A percentile compares a stretch with the other conserved stretches of the same genome.
These are phyloP conservation scores for Mayamaea pseudoterrestris DNA, from an alignment of 108 stramenopile genomes.

Conservation along the genomic window DNA sequence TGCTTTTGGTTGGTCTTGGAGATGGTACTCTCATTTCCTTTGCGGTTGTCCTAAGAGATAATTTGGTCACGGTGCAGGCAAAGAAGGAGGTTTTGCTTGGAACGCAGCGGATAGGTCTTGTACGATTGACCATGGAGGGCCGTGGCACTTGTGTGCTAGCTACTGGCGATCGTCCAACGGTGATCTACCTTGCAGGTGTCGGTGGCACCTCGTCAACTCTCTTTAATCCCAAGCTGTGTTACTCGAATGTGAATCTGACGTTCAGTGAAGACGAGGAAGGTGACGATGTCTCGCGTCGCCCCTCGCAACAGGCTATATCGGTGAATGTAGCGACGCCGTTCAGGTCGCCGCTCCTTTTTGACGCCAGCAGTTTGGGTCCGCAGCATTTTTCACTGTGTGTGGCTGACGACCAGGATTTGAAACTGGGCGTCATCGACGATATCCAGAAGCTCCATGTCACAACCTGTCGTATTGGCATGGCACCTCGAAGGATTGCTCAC, in stretches of 20 bases:
- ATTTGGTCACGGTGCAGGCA: constrained; percentile 34
- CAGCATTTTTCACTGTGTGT: constrained; percentile 84
- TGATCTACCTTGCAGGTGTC: constrained; percentile 84
- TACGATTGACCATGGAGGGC: constrained; percentile 44
- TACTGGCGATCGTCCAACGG: constrained; percentile 92
- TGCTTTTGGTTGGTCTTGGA: constrained; percentile 93
- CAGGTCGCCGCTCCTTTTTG: constrained; percentile 48
- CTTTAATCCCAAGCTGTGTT: constrained; percentile 79
- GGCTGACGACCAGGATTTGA: constrained; percentile 74
- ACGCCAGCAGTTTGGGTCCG: constrained; percentile 19
- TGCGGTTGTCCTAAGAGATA: constrained; percentile 31
- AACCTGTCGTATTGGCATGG: constrained; percentile 84
- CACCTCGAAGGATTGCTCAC: constrained; percentile 82
- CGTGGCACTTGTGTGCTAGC: constrained; percentile 86
- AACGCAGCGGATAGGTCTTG: constrained; percentile 86
- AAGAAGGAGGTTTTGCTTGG: constrained; percentile 89
- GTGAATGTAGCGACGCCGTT: constrained; percentile 79
- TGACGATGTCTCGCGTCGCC: constrained; percentile 38
- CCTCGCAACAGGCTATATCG: constrained; percentile 33
- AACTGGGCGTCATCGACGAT: constrained; percentile 93
- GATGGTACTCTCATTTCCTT: constrained; percentile 89
- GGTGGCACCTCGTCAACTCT: constrained; percentile 17
- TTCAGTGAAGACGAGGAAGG: constrained; percentile 40
- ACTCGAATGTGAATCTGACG: constrained; percentile 84
- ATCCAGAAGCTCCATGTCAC: constrained; percentile 98